These are phyloP conservation scores for Teratosphaeria epicoccoides DNA, from an alignment of 2,329 filamentous ascomycete species.

Conservation along the genomic window DNA sequence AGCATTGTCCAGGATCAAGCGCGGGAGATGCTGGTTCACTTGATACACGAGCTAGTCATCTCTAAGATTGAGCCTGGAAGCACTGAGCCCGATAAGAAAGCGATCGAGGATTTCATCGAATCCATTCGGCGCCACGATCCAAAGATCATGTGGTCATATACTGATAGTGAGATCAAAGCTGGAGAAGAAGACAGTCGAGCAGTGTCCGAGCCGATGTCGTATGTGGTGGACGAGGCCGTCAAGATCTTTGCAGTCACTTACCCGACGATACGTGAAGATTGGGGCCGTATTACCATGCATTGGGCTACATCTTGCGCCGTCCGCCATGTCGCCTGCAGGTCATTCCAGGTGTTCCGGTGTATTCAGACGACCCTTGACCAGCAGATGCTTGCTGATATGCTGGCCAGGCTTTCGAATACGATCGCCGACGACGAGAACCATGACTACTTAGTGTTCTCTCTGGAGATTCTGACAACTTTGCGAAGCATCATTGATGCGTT, in stretches of 20 bases:
- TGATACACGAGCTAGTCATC: slow-evolving; percentile 92
- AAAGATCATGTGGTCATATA: slow-evolving; percentile 85
- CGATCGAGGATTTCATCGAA: slow-evolving; percentile 81
- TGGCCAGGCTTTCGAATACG: slow-evolving; percentile 87
- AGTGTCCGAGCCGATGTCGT: slow-evolving; percentile 78
- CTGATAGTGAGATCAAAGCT: slow-evolving; percentile 70
- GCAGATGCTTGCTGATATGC: slow-evolving; percentile 92
- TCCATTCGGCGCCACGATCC: slow-evolving; percentile 73
- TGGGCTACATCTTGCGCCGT: slow-evolving; percentile 98
- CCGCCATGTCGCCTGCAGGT: slow-evolving; percentile 85
- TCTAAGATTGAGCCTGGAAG: slow-evolving; percentile 61
- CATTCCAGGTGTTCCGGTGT: slow-evolving; percentile 94
- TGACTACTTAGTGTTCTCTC: slow-evolving; percentile 92
- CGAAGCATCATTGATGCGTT: slow-evolving; percentile 84
- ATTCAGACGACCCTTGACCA: slow-evolving; percentile 85
- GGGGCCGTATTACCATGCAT: slow-evolving; percentile 78
- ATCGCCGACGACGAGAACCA: slow-evolving; percentile 81
- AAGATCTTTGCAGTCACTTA: slow-evolving; percentile 76
- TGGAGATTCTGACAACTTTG: slow-evolving; percentile 92
- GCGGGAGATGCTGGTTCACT: slow-evolving; percentile 91
- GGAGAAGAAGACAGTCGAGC: slow-evolving; percentile 56
- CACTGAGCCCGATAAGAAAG: slow-evolving; percentile 55
- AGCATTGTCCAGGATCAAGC: slow-evolving; percentile 92
- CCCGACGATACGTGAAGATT: slow-evolving; percentile 78
- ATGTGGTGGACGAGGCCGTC: slow-evolving; percentile 70